Evolutionary conservation across 805 yeast genomes (phyloP).

Genomic region (Metschnikowia matae): DNA sequence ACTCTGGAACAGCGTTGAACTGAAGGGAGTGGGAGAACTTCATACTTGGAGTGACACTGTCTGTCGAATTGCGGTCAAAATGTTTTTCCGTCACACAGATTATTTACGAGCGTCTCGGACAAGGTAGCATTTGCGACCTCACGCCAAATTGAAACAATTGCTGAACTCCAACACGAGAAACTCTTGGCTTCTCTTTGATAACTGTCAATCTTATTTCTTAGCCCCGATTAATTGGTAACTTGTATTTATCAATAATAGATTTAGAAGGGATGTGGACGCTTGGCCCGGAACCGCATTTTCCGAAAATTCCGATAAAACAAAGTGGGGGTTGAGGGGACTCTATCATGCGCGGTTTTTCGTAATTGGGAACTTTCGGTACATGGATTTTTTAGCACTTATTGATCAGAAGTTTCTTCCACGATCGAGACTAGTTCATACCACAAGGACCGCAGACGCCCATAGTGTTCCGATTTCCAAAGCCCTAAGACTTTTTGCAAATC

Average conservation of each 20-base stretch:
- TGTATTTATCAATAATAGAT: neutral
- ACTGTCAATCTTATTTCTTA: neutral
- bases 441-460: neutral
- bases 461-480: neutral
- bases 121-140: neutral
- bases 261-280: neutral
- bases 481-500: neutral
- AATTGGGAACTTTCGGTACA: neutral
- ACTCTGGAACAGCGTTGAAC: slow-evolving; percentile 97
- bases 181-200: neutral
- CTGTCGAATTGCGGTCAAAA: neutral
- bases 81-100: slow-evolving; percentile 1
- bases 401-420: slow-evolving; percentile 4
- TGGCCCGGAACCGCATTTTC: neutral
- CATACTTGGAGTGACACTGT: slow-evolving; percentile 42
- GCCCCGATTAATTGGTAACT: neutral
- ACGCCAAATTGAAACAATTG: neutral
- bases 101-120: slow-evolving; percentile 1
- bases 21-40: slow-evolving; percentile 93
- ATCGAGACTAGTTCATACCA: neutral
- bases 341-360: neutral
- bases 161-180: neutral
- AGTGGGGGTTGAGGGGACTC: slow-evolving; percentile 1
- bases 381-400: slow-evolving; percentile 11
- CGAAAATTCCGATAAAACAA: neutral